Conservation (phyloP, 345 rosid genomes). For the Theobroma cacao region DNA sequence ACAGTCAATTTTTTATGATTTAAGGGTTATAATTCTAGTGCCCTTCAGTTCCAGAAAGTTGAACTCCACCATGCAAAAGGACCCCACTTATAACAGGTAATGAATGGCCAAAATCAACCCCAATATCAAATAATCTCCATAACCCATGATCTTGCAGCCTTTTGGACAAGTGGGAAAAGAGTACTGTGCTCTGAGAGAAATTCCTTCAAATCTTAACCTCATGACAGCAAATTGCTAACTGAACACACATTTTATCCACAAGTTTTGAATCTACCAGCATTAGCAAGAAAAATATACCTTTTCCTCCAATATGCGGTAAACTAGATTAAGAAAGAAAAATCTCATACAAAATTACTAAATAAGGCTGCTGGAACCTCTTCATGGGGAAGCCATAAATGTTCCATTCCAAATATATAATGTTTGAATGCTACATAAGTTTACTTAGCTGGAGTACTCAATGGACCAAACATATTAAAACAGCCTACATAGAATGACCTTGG, state of each 20-base stretch:
- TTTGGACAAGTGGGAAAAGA: background rate
- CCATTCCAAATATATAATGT: background rate
- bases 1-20: too few relatives aligned
- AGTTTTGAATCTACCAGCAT: background rate
- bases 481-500: background rate
- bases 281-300: background rate
- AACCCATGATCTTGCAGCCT: background rate
- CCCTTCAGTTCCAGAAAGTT: too few relatives aligned
- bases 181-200: background rate
- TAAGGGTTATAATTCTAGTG: too few relatives aligned
- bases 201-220: background rate
- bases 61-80: background rate
- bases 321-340: too few relatives aligned
- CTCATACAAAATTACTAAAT: background rate
- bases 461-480: background rate
- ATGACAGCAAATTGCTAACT: background rate
- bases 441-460: background rate
- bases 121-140: background rate
- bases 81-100: background rate
- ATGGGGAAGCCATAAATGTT: background rate
- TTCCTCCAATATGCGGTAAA: background rate
- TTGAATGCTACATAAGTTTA: background rate
- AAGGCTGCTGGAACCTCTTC: background rate
- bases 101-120: background rate
- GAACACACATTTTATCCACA: background rate